Evolutionary conservation across 2,329 filamentous ascomycete genomes (phyloP).

Genomic region (Coleophoma eucalyptorum): DNA sequence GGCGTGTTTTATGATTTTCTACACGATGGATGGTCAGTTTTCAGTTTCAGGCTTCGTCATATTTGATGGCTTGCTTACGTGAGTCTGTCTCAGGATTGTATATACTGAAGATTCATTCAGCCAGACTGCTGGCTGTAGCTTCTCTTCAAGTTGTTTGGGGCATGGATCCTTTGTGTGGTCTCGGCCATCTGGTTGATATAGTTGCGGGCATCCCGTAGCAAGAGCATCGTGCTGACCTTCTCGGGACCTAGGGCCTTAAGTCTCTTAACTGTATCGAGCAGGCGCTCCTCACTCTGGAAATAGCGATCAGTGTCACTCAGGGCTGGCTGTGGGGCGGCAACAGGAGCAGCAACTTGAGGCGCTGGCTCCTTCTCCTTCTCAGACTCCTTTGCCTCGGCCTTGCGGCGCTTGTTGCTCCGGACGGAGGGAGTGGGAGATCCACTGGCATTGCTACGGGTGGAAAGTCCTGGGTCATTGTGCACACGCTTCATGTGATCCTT

Average conservation of each 20-base stretch:
- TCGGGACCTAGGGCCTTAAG: constrained; percentile 18
- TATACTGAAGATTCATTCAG: constrained; percentile 13
- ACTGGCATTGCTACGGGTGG: constrained; percentile 18
- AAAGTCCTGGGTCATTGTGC: constrained; percentile 50
- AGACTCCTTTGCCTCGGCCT: constrained; percentile 21
- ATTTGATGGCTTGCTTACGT: no score
- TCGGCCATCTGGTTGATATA: constrained; percentile 25
- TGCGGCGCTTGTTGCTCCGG: constrained; percentile 24
- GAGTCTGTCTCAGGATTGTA: no score
- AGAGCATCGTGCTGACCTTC: constrained; percentile 16
- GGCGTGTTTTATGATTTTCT: no score
- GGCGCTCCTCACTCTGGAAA: constrained; percentile 19
- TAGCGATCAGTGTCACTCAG: constrained; percentile 23
- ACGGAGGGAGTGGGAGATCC: constrained; percentile 21
- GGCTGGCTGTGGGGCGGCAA: constrained; percentile 19
- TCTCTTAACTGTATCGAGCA: constrained; percentile 20
- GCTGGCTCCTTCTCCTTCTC: constrained; percentile 17
- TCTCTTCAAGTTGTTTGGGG: constrained; percentile 11
- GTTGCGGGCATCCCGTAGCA: constrained; percentile 19
- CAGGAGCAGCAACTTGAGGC: not conserved
- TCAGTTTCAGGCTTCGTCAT: no score
- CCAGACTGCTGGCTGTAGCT: constrained; percentile 16
- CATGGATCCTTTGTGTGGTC: constrained; percentile 20
- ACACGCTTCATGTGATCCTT: constrained; percentile 97
- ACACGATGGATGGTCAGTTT: no score